Evolutionary conservation across 225 moss, liverwort and hornwort species (phyloP).

Genomic region (Climacium dendroides): DNA sequence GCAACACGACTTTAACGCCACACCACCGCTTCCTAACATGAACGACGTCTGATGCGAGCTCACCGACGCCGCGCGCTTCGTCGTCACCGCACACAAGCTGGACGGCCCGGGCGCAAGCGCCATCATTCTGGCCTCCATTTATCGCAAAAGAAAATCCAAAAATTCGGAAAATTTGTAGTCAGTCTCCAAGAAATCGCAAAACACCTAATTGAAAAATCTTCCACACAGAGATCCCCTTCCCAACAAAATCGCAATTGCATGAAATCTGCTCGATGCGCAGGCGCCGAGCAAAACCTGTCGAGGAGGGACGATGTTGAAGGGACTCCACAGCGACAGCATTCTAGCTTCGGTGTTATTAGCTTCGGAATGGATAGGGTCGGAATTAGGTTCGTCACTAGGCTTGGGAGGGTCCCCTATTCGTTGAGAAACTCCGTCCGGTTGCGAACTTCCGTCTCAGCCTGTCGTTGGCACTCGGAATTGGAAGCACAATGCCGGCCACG

Average conservation of each 20-base stretch:
- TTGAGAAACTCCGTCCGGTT: background rate
- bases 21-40: constrained; percentile 19
- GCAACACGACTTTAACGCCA: constrained; percentile 2
- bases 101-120: background rate
- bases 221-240: background rate
- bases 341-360: background rate
- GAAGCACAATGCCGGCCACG: constrained; percentile 1
- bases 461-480: background rate
- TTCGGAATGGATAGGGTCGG: constrained; percentile 18
- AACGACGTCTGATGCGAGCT: constrained; percentile 28
- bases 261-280: background rate
- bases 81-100: background rate
- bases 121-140: constrained; percentile 6
- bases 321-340: background rate
- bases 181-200: background rate
- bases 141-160: background rate
- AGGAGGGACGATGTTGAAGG: background rate
- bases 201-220: too few species aligned
- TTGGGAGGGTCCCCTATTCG: background rate
- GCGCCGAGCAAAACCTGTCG: background rate
- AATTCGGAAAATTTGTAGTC: background rate
- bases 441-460: background rate
- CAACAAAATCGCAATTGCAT: background rate
- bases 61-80: background rate
- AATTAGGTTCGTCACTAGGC: background rate